phyloP scores from a whole-genome alignment of 2,329 filamentous ascomycete genomes.

The Neoascochyta sp. region DNA sequence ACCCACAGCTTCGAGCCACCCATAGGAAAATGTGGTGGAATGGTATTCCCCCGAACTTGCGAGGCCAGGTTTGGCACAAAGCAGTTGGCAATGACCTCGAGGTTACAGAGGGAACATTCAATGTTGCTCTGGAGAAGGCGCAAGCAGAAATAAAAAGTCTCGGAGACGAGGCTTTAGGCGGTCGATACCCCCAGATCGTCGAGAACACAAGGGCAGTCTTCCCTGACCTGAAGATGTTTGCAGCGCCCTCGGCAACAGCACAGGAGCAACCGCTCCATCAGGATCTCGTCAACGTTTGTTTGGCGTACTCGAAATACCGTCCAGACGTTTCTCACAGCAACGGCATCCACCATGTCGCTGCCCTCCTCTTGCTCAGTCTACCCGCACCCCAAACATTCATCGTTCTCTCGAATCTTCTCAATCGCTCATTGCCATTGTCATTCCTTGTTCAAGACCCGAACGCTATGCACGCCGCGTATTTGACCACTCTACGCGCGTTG shows the following conservation, averaged over 20 bases:
- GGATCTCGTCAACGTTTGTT: conserved; percentile 66
- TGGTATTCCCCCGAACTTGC: conserved; percentile 67
- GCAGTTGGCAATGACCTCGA: conserved; percentile 72
- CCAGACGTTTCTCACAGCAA: conserved; percentile 72
- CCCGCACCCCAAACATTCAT: conserved; percentile 64
- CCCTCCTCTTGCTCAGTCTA: conserved; percentile 68
- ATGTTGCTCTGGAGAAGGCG: conserved; percentile 66
- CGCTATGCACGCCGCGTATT: conserved; percentile 67
- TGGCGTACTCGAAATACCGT: conserved; percentile 77
- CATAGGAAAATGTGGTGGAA: conserved; percentile 75
- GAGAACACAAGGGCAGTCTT: conserved; percentile 64
- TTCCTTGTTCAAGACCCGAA: conserved; percentile 68
- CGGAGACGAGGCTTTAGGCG: conserved; percentile 40
- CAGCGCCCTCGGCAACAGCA: conserved; percentile 37
- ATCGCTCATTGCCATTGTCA: conserved; percentile 68
- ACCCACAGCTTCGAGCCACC: conserved; percentile 22
- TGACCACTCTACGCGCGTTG: conserved; percentile 65
- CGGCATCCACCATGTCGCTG: conserved; percentile 69
- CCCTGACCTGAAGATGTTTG: conserved; percentile 70
- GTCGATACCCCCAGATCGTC: conserved; percentile 25
- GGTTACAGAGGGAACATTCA: conserved; percentile 63
- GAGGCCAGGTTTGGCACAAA: conserved; percentile 65
- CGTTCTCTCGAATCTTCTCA: conserved; percentile 71
- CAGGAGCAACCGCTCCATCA: conserved; percentile 63
- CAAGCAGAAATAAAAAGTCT: conserved; percentile 56